Conservation (phyloP, 352 stramenopile genomes). For the Blastocystis sp. region DNA sequence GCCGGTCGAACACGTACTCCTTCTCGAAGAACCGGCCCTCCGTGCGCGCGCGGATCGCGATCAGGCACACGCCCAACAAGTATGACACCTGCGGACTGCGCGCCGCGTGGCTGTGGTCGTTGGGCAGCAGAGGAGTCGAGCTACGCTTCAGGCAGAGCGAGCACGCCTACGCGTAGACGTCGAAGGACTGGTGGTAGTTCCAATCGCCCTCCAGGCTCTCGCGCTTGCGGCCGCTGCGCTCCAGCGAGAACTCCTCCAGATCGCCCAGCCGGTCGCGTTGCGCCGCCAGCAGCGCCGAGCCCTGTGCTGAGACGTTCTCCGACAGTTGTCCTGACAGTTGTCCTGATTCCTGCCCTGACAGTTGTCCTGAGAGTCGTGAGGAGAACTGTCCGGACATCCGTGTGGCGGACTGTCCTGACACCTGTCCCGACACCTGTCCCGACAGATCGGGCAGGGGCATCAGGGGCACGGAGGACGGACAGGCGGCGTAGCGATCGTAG, state of each 20-base stretch:
- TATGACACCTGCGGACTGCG: neutral
- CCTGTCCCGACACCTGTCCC: no score
- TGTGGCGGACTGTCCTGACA: no score
- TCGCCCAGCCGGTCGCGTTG: neutral
- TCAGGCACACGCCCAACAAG: constrained; percentile 17
- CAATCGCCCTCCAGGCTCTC: neutral
- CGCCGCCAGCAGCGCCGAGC: neutral
- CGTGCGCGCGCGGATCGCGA: neutral
- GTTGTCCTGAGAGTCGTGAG: neutral
- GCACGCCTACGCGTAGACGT: neutral
- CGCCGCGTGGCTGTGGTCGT: neutral
- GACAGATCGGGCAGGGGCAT: neutral
- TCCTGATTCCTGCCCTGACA: neutral
- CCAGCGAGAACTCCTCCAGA: neutral
- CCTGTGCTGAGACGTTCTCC: neutral
- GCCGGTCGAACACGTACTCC: constrained; percentile 57
- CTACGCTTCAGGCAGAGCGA: neutral
- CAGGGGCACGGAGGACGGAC: neutral
- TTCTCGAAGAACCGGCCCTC: constrained; percentile 64
- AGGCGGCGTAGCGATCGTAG: constrained; percentile 5
- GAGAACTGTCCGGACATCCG: neutral
- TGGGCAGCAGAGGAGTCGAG: neutral
- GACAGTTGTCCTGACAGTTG: neutral
- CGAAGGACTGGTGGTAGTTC: neutral
- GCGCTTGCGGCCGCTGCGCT: neutral